Base-by-base conservation (phyloP, 148 eudicot genomes). In the Vaccinium vitisidaea region DNA sequence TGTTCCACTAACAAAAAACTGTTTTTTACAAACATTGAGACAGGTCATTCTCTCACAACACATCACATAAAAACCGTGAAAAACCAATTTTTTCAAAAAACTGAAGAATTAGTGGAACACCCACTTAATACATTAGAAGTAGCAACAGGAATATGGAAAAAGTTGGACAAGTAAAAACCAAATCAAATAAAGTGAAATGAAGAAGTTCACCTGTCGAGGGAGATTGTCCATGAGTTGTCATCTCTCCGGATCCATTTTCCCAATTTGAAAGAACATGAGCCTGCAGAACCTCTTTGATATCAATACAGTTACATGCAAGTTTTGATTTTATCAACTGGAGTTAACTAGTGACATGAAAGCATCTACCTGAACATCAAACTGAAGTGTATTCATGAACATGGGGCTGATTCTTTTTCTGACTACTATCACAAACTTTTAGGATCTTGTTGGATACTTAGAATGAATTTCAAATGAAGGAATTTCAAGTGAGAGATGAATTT, bases 311-410 rank as follows among this genome's bases (percentile, higher is more conserved):
- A 0, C 74, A 69, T 69, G 74, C 18, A 69, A 69, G 39, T 30
- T 69, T 69, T 69, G 74, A 69, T 30, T 69, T 69, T 13, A 69
- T 69, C 74, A 69, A 69, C 74, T 69, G 74, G 1, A 69, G 74
- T 69, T 13, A 69, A 13, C 14, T 13, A 69, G 74, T 69, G 74
- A 69, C 74, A 13, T 30, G 43, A 69, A 69, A 14, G 74, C 74
- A 69, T 69, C 39, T 12, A 25, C 8, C 74, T 69, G 39, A 27
- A 30, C 43, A 69, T 69, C 74, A 69, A 69, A 69, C 74, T 23
- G 30, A 23, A 59, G 65, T 59, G 19, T 59, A 39, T 39, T 39
- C 43, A 39, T 58, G 25, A n/a, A n/a, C 69, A 21, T 39, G 54
- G 74, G 27, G 16, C 39, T 27, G 39, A 25, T 69, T 23, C 39